Percentiles rank a stretch among this genome's conserved stretches.
Conservation (phyloP, 2,329 filamentous ascomycete genomes). For the Aschersonia sp. region DNA sequence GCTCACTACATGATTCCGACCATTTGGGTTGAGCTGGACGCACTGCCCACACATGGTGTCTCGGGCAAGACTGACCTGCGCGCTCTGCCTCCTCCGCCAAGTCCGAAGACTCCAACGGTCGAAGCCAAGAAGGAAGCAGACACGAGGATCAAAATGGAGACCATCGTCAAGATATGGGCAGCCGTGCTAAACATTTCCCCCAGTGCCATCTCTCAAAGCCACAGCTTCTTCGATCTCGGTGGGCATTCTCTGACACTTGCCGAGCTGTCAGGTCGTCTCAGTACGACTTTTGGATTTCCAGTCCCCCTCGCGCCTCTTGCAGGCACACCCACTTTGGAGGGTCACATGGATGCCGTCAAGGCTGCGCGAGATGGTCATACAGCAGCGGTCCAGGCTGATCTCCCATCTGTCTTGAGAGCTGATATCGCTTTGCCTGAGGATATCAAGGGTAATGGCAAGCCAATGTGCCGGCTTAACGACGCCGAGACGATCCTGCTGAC, state of each 20-base stretch:
- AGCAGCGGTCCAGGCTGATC: slow-evolving; percentile 59
- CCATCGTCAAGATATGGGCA: slow-evolving; percentile 60
- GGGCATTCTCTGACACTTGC: slow-evolving; percentile 69
- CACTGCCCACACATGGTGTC: slow-evolving; percentile 60
- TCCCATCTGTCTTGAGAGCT: slow-evolving; percentile 52
- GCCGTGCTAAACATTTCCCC: slow-evolving; percentile 51
- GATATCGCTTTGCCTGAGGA: slow-evolving; percentile 56
- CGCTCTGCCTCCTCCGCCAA: slow-evolving; percentile 49
- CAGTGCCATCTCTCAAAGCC: slow-evolving; percentile 48
- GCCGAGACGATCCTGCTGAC: slow-evolving; percentile 59
- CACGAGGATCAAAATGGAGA: slow-evolving; percentile 50
- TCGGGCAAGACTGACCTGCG: slow-evolving; percentile 69
- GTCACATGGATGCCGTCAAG: slow-evolving; percentile 58
- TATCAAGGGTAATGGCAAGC: slow-evolving; percentile 42
- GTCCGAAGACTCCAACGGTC: slow-evolving; percentile 27
- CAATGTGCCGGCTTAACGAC: slow-evolving; percentile 44
- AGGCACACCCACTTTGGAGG: slow-evolving; percentile 55
- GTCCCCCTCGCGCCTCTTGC: slow-evolving; percentile 59
- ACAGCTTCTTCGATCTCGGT: slow-evolving; percentile 70
- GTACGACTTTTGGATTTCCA: slow-evolving; percentile 56
- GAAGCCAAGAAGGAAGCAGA: slow-evolving; percentile 33
- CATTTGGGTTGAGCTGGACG: slow-evolving; percentile 59
- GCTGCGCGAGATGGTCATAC: slow-evolving; percentile 58
- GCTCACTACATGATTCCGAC: slow-evolving; percentile 76
- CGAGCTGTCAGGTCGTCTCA: slow-evolving; percentile 56